Conservation (phyloP, 2,329 filamentous ascomycete genomes). For the Colletotrichum nymphaeae region DNA sequence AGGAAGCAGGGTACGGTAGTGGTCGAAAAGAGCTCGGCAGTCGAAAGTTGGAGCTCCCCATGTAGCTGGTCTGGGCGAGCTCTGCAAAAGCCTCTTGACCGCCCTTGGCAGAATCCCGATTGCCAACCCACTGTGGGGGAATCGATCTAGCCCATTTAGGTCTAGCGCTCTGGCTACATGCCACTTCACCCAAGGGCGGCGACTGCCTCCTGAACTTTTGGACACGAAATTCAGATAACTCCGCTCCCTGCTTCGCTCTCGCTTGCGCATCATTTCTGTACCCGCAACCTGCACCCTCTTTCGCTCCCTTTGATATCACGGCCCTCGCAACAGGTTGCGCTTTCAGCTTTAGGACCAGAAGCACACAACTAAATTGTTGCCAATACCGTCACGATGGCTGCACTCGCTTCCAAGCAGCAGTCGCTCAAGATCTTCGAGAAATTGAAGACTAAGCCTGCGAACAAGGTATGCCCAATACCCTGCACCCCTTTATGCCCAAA, state of each 20-base stretch:
- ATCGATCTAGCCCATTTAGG: background rate
- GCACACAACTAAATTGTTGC: background rate
- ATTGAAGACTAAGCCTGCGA: constrained; percentile 91
- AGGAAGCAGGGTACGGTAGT: constrained; percentile 2
- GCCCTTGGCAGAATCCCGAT: constrained; percentile 50
- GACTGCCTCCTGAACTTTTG: constrained; percentile 37
- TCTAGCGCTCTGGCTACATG: constrained; percentile 32
- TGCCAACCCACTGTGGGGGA: constrained; percentile 32
- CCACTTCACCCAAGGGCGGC: constrained; percentile 37
- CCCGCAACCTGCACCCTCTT: constrained; percentile 18
- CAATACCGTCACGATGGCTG: constrained; percentile 64
- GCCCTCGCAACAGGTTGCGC: constrained; percentile 8
- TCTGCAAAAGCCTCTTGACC: constrained; percentile 42
- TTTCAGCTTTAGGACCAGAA: background rate
- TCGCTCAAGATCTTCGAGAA: constrained; percentile 99
- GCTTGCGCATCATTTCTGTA: constrained; percentile 21
- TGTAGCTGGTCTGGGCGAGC: constrained; percentile 11
- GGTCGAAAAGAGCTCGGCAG: constrained; percentile 15
- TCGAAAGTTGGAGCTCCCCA: constrained; percentile 22
- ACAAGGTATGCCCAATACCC: constrained; percentile 75
- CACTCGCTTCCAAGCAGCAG: constrained; percentile 88
- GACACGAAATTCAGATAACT: constrained; percentile 36
- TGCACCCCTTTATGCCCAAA: constrained; percentile 26
- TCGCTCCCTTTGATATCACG: background rate
- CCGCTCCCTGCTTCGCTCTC: constrained; percentile 29